Base-by-base conservation (phyloP, 345 rosid species). In the Limnanthes douglasii region DNA sequence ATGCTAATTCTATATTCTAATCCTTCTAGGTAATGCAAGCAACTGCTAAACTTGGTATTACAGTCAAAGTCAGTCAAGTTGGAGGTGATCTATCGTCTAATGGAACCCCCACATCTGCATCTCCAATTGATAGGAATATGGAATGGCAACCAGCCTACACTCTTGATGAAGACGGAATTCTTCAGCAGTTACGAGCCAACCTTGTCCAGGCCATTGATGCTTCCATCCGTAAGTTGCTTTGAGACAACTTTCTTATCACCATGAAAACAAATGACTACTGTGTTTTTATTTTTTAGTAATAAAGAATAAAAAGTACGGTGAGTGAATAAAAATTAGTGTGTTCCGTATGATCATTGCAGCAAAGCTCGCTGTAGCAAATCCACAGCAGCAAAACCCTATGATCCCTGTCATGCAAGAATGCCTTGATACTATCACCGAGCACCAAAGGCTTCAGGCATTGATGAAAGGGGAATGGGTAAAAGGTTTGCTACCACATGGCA, bases 381-480 rank as follows among this genome's bases (percentile, higher is more conserved):
- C 31, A 24, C 56, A 31, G 32, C 86, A 60, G 51, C 86, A 70
- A 60, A 82, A 72, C 59, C 72, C 84, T 12, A 37, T 59, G 50
- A 50, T 75, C 32, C 72, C 93, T 4, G 17, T 64, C 31, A 76
- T 88, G 77, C 93, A 77, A 67, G 78, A 76, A 54, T 84, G 93
- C 34, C 61, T 76, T 18, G 84, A 79, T 77, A 92, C 86, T 21
- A 65, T 84, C 53, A 76, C 81, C 4, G 94, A 79, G 64, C 98
- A 90, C 53, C 95, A 79, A 57, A 79, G 72, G 71, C 95, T 90
- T 50, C 78, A 60, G 19, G 57, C 72, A 4, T 61, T 90, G 62
- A 66, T 84, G 86, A 90, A 77, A 75, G 95, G 94, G 39, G 95
- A 84, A 46, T 79, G 86, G 88, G 78, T 72, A 39, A 90, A 77